Base-by-base conservation (phyloP, 495 filamentous ascomycete species). In the Penicillium macrosclerotiorum region DNA sequence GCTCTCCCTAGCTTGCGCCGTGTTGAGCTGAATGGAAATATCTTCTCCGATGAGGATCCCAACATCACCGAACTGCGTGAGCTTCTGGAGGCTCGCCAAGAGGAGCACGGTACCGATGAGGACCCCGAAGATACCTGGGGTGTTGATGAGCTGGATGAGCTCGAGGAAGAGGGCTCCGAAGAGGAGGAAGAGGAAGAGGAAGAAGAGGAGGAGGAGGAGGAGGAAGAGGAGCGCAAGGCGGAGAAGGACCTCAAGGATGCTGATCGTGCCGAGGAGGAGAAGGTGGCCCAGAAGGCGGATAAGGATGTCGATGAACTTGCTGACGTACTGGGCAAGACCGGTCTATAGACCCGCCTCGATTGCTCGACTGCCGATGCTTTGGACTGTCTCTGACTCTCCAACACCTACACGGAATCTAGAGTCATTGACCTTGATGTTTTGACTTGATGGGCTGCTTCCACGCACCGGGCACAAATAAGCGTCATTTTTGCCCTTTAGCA, bases 11-110 rank as follows among this genome's bases (percentile, higher is more conserved):
- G 74, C 18, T 68, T 96, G 49, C 82, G 82, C 65, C 83, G 89
- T 51, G 80, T 96, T 47, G 93, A 98, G 64, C 72, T 98, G 48
- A 97, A 98, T 64, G 93, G 93, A 29, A 98, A 98, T 73, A 91
- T 87, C 56, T 96, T 98, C 54, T 73, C 75, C 6, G 91, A 96
- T 63, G 90, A 94, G 1, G 92, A 96, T 51, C 64, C 76, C 22
- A 74, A 76, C 33, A 77, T 83, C 12, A 67, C 66, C 34, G 71
- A 69, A 7, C 57, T 85, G 33, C 65, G 72, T 22, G 70, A 74
- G 38, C 52, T 77, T 11, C 50, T 85, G 19, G 69, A 74, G 26
- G 68, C 71, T 51, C 68, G 80, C 8, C 76, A 87, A 65, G 81
- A 84, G 52, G 73, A 80, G 47, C 68, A 76, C 38, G 71, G 67